Evolutionary conservation across 176 grass and related monocot genomes (phyloP).

Genomic region (Triticum urartu): DNA sequence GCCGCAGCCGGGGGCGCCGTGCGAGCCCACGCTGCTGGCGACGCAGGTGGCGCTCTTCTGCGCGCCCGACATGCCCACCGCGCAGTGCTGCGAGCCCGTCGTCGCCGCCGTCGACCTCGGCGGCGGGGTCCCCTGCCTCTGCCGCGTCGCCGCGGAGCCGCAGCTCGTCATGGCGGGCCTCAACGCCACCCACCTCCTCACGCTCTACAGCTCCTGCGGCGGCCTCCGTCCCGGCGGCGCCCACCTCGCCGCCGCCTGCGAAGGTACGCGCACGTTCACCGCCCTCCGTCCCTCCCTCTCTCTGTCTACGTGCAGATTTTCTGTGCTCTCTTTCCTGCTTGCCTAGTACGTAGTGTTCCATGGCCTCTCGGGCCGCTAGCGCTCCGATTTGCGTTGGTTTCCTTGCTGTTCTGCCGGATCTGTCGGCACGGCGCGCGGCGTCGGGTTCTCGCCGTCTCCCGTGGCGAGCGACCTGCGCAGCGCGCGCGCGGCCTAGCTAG

Average conservation of each 20-base stretch:
- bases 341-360: background rate
- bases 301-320: background rate
- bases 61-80: slow-evolving; percentile 14
- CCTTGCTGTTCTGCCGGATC: background rate
- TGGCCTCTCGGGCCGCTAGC: background rate
- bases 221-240: slow-evolving; percentile 1
- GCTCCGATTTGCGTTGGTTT: background rate
- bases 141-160: slow-evolving; percentile 29
- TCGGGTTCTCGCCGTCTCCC: background rate
- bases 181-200: slow-evolving; percentile 33
- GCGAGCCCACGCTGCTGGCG: slow-evolving; percentile 15
- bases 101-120: slow-evolving; percentile 13
- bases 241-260: slow-evolving; percentile 22
- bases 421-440: background rate
- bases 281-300: background rate
- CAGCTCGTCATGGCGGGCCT: slow-evolving; percentile 29
- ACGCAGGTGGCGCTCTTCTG: slow-evolving; percentile 19
- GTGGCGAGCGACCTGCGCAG: background rate
- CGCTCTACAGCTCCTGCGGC: slow-evolving; percentile 27
- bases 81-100: slow-evolving; percentile 15
- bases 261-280: background rate
- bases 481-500: background rate
- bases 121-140: slow-evolving; percentile 26
- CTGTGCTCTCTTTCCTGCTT: background rate
- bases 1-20: background rate